These are phyloP conservation scores for Trichosporon coremiiforme DNA, from an alignment of 1,284 basidiomycete species.

Conservation along the genomic window DNA sequence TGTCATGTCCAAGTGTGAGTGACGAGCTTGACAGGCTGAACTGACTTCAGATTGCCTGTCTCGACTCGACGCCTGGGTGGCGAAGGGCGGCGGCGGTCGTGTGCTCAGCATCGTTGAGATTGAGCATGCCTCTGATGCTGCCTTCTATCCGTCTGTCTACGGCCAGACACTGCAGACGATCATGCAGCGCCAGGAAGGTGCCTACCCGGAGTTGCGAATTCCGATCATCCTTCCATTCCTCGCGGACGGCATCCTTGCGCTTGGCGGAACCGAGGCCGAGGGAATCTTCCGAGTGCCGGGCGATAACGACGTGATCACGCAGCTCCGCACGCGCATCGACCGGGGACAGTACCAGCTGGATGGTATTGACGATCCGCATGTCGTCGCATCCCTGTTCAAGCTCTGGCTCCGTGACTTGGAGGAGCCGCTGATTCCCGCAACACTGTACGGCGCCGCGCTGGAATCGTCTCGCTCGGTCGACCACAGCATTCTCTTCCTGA, in stretches of 20 bases:
- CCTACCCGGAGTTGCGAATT: conserved; percentile 77
- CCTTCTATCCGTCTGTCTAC: conserved; percentile 90
- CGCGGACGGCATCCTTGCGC: conserved; percentile 80
- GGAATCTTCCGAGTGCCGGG: conserved; percentile 90
- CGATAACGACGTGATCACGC: conserved; percentile 78
- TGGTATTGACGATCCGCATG: conserved; percentile 79
- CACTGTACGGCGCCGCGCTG: conserved; percentile 69
- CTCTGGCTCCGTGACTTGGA: conserved; percentile 87
- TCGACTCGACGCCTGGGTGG: conserved; percentile 69
- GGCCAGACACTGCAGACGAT: conserved; percentile 82
- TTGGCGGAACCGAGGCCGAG: conserved; percentile 78
- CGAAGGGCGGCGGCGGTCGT: conserved; percentile 80
- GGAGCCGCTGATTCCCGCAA: conserved; percentile 78
- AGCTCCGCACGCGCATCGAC: conserved; percentile 83
- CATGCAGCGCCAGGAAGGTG: conserved; percentile 76
- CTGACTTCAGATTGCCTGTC: conserved; percentile 64
- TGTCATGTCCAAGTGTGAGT: conserved; percentile 75
- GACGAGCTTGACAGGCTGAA: neutral
- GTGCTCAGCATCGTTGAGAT: conserved; percentile 78
- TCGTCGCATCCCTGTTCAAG: conserved; percentile 83
- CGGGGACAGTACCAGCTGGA: conserved; percentile 80
- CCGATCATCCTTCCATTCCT: conserved; percentile 91
- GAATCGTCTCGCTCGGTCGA: conserved; percentile 64
- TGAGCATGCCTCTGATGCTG: conserved; percentile 84
- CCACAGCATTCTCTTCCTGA: conserved; percentile 71